Evolutionary conservation across 2,329 filamentous ascomycete species (phyloP).

Genomic region (Fusarium sacchari): DNA sequence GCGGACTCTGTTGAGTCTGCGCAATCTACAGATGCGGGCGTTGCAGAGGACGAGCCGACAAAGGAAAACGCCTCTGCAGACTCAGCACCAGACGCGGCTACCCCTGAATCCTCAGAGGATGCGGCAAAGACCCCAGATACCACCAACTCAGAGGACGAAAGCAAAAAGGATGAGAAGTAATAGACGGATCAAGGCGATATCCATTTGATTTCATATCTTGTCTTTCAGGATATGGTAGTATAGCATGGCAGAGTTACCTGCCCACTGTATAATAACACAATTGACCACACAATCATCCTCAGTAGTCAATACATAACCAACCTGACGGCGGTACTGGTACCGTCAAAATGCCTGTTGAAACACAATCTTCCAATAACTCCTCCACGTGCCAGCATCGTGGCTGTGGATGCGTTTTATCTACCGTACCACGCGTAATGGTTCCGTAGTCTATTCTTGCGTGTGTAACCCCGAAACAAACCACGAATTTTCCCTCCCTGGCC

Average conservation of each 20-base stretch:
- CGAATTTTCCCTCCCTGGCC: not conserved
- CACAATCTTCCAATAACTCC: not conserved
- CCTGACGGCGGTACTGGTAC: not conserved
- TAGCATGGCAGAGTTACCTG: not conserved
- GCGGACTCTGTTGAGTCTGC: conserved; percentile 29
- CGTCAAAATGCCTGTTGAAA: not conserved
- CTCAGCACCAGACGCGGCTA: not conserved
- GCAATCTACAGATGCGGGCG: conserved; percentile 29
- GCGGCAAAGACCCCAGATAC: not conserved
- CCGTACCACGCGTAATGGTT: not conserved
- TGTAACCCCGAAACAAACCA: not conserved
- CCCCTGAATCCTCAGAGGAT: conserved; percentile 17
- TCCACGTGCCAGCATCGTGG: not conserved
- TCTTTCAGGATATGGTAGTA: not conserved
- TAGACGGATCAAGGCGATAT: conserved; percentile 1
- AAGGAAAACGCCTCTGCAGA: conserved; percentile 3
- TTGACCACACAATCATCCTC: not conserved
- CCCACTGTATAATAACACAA: conserved; percentile 22
- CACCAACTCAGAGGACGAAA: conserved; percentile 7
- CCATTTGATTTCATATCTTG: conserved; percentile 13
- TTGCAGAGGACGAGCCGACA: conserved; percentile 11
- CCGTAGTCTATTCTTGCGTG: not conserved
- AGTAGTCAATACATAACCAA: not conserved
- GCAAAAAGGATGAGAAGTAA: conserved; percentile 24
- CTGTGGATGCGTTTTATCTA: not conserved